Conservation (phyloP, 1,284 basidiomycete species). For the Mixia osmundae region DNA sequence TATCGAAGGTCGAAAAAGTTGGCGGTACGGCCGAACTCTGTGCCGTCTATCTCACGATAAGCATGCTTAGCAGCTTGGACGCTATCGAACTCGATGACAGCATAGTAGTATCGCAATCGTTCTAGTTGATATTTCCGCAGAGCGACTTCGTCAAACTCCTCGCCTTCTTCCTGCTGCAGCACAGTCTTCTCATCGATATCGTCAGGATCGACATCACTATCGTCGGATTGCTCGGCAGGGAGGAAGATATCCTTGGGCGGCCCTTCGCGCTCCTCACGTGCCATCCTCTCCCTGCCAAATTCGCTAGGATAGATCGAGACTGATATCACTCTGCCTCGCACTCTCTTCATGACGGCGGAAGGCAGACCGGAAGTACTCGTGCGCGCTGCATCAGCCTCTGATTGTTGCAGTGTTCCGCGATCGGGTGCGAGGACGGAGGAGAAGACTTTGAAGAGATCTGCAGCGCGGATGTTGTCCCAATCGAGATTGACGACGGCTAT, state of each 20-base stretch:
- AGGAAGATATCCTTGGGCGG: slow-evolving; percentile 65
- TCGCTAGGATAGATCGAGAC: slow-evolving; percentile 72
- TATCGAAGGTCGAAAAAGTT: slow-evolving; percentile 90
- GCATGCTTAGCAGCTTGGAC: slow-evolving; percentile 54
- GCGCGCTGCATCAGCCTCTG: too few relatives aligned
- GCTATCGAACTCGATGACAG: slow-evolving; percentile 72
- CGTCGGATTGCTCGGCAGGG: slow-evolving; percentile 3
- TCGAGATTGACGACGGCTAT: slow-evolving; percentile 89
- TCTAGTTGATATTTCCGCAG: slow-evolving; percentile 84
- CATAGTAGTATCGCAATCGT: slow-evolving; percentile 79
- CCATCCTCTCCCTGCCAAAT: slow-evolving; percentile 77
- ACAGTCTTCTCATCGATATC: slow-evolving; percentile 40
- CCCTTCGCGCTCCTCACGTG: slow-evolving; percentile 65
- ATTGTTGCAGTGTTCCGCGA: too few relatives aligned
- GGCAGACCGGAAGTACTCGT: slow-evolving; percentile 1
- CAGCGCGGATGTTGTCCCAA: slow-evolving; percentile 87
- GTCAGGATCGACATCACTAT: slow-evolving; percentile 33
- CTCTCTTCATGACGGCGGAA: slow-evolving; percentile 7
- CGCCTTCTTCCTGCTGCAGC: slow-evolving; percentile 30
- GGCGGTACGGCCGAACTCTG: slow-evolving; percentile 88
- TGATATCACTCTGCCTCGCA: slow-evolving; percentile 11
- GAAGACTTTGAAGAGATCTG: slow-evolving; percentile 79
- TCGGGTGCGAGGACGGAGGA: slow-evolving; percentile 50
- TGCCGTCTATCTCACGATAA: slow-evolving; percentile 69
- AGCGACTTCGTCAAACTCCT: slow-evolving; percentile 46